A percentile compares a stretch with the other conserved stretches of the same genome.
Evolutionary conservation across 2,329 filamentous ascomycete species (phyloP).

Genomic region (Emergomyces pasteurianus): DNA sequence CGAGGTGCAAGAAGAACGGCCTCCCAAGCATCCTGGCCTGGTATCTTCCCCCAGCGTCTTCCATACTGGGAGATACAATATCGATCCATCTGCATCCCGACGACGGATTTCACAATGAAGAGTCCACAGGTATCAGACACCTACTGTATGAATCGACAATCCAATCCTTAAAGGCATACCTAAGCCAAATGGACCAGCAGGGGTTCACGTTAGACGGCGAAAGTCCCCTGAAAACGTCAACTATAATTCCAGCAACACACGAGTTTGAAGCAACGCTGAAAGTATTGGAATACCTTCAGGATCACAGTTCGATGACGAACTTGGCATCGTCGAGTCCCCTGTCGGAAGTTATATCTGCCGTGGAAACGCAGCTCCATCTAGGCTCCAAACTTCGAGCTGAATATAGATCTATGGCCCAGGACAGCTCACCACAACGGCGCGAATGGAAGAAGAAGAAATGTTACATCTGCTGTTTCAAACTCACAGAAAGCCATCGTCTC

Average conservation of each 20-base stretch:
- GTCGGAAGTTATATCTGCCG: background rate
- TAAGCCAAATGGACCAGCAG: constrained; percentile 8
- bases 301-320: constrained; percentile 4
- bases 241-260: constrained; percentile 6
- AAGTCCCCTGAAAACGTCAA: background rate
- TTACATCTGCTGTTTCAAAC: constrained; percentile 23
- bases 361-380: background rate
- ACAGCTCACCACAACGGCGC: background rate
- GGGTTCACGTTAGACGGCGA: background rate
- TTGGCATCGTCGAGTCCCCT: constrained; percentile 1
- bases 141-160: constrained; percentile 11
- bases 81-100: constrained; percentile 11
- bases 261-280: constrained; percentile 12
- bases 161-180: constrained; percentile 8
- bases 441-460: constrained; percentile 11
- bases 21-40: constrained; percentile 13
- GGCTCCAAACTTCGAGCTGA: background rate
- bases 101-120: background rate
- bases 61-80: constrained; percentile 2
- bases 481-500: constrained; percentile 13
- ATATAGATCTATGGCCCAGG: background rate
- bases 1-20: constrained; percentile 19
- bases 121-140: constrained; percentile 3
- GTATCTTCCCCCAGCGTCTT: constrained; percentile 10
- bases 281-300: constrained; percentile 13